phyloP scores from a whole-genome alignment of 116 monocot species.

The Papilionanthe hybrid region DNA sequence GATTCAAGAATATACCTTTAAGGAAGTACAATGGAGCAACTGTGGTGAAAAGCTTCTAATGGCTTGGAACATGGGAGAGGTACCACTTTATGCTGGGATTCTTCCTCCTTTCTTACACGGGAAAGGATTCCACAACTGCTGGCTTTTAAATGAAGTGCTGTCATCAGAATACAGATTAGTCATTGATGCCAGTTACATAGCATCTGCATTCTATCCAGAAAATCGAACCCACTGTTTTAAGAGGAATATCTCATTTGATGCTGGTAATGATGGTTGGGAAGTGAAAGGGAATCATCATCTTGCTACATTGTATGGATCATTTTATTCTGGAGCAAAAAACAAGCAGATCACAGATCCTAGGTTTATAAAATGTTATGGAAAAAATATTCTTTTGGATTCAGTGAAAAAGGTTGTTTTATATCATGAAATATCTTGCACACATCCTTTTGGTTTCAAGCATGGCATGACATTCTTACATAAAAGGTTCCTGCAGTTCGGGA shows the following conservation, averaged over 20 bases:
- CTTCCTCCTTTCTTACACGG: slow-evolving; percentile 73
- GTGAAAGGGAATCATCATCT: slow-evolving; percentile 48
- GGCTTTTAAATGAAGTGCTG: slow-evolving; percentile 70
- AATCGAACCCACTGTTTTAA: slow-evolving; percentile 9
- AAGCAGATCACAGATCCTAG: slow-evolving; percentile 12
- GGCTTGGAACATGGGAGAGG: slow-evolving; percentile 65
- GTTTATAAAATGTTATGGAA: slow-evolving; percentile 36
- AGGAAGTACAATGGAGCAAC: slow-evolving; percentile 18
- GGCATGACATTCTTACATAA: slow-evolving; percentile 1
- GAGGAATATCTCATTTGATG: neutral
- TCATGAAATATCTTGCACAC: slow-evolving; percentile 6
- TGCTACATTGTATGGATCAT: slow-evolving; percentile 65
- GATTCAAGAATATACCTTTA: slow-evolving; percentile 45
- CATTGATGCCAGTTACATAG: slow-evolving; percentile 53
- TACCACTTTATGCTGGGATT: slow-evolving; percentile 50
- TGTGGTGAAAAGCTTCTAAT: slow-evolving; percentile 46
- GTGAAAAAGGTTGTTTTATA: slow-evolving; percentile 14
- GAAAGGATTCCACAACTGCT: slow-evolving; percentile 60
- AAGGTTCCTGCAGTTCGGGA: slow-evolving; percentile 4
- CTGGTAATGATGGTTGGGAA: slow-evolving; percentile 38
- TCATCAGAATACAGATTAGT: slow-evolving; percentile 55
- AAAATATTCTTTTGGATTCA: slow-evolving; percentile 37
- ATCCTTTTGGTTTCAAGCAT: slow-evolving; percentile 3
- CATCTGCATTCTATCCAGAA: slow-evolving; percentile 50
- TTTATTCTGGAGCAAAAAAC: slow-evolving; percentile 28